Evolutionary conservation across 192 early-diverging fungal genomes (phyloP).

Genomic region (Coemansia umbellata): DNA sequence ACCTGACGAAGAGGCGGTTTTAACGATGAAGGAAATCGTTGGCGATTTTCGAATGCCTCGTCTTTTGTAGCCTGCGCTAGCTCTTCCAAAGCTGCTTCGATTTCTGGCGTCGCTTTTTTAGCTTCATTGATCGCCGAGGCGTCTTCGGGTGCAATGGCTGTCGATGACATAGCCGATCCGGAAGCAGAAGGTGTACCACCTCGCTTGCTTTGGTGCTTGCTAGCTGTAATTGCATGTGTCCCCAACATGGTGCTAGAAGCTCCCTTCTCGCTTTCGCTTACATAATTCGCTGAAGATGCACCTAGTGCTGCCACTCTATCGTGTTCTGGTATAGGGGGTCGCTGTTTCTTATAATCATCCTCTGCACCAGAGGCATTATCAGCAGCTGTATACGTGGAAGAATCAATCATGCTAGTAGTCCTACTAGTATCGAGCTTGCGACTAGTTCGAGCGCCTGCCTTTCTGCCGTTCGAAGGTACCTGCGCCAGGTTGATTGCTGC

Average conservation of each 20-base stretch:
- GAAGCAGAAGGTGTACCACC: conserved; percentile 16
- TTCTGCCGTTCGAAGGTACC: conserved; percentile 44
- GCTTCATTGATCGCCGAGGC: conserved; percentile 20
- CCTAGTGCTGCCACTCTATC: conserved; percentile 18
- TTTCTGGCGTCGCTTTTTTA: conserved; percentile 32
- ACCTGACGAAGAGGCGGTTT: conserved; percentile 46
- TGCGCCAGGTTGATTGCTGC: conserved; percentile 9
- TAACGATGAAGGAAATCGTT: conserved; percentile 46
- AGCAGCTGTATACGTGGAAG: background rate
- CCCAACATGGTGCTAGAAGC: background rate
- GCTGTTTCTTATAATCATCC: conserved; percentile 7
- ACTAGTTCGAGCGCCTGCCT: conserved; percentile 42
- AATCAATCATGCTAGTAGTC: conserved; percentile 2
- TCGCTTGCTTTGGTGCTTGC: conserved; percentile 8
- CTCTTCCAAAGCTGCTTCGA: conserved; percentile 39
- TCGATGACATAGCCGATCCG: background rate
- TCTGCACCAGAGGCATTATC: background rate
- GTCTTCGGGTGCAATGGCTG: conserved; percentile 12
- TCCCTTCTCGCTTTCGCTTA: background rate
- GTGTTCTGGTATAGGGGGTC: conserved; percentile 38
- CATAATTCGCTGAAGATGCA: background rate
- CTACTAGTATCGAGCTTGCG: conserved; percentile 39
- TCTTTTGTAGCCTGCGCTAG: conserved; percentile 15
- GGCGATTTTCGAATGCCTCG: conserved; percentile 44
- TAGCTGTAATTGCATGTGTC: background rate